Evolutionary conservation across 2,329 filamentous ascomycete genomes (phyloP), one percentile per base, ranked within the genome.

Genomic region (Shiraia bambusicola): DNA sequence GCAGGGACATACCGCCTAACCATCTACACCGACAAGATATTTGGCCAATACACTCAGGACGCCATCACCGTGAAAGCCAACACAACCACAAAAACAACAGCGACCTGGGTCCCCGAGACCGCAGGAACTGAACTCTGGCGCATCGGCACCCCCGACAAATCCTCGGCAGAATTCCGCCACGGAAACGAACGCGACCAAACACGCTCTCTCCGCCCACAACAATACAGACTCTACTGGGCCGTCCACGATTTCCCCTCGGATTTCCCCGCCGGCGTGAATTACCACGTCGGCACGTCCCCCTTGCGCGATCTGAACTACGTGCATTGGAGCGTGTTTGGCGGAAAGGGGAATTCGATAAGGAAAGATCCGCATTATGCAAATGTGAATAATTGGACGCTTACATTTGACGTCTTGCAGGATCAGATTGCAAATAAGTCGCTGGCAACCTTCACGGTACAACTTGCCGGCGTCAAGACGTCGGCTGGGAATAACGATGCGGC

Each of bases 321-420:
- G 3, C 82, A 85, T 58, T 85, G 81, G 82, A 78, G 76, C 42
- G 79, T 81, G 7, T 84, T 82, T 52, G 80, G 81, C 1, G 77
- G 78, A 1, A 68, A 76, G 19, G 77, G 70, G 1, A 77, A 81
- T 59, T 73, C 61, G 3, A 34, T 71, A 2, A 70, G 77, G 1
- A 62, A 70, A 1, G 65, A 72, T 31, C 71, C 35, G 67, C 38
- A 30, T 39, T 62, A 75, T 78, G 47, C 37, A 31, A 59, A 49
- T 30, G 46, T 50, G 36, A 56, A 59, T 16, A 60, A 60, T 22
- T 61, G 58, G 58, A 61, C 53, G 1, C 30, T 61, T 2, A 29
- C 47, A 3, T 61, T 61, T 10, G 11, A 61, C 29, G 14, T 49
- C 1, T 34, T 35, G 0, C 35, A 40, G 2, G 54, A 65, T 0